Percentiles rank a stretch among this genome's conserved stretches.
These are phyloP conservation scores for Suhomyces faveliae DNA, from an alignment of 805 yeast genomes.

Conservation along the genomic window DNA sequence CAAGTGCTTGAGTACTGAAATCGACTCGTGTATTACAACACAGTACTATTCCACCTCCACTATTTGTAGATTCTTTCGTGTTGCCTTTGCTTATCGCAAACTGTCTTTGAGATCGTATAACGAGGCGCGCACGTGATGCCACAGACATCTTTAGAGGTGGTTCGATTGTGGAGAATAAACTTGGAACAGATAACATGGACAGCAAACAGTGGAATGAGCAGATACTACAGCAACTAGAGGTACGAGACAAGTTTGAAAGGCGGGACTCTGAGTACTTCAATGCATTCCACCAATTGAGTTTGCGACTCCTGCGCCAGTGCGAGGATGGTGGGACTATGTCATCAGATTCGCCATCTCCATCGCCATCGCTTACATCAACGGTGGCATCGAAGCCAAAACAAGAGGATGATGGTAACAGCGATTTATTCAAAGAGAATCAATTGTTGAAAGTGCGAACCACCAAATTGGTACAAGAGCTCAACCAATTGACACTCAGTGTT, in stretches of 20 bases:
- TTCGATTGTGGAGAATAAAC: neutral
- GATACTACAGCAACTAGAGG: conserved; percentile 22
- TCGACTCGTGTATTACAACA: neutral
- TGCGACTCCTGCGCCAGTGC: conserved; percentile 12
- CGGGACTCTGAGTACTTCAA: conserved; percentile 28
- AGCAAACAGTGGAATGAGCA: conserved; percentile 12
- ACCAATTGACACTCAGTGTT: conserved; percentile 1
- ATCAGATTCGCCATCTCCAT: conserved; percentile 4
- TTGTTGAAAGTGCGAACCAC: conserved; percentile 9
- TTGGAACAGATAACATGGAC: neutral
- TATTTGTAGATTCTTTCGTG: neutral
- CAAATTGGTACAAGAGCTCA: conserved; percentile 7
- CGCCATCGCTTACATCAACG: conserved; percentile 3
- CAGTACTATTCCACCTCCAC: neutral
- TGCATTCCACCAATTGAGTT: conserved; percentile 33
- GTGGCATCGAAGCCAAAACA: neutral
- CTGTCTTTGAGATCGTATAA: neutral
- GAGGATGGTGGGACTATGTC: neutral
- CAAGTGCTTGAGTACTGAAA: neutral
- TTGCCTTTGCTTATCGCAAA: neutral
- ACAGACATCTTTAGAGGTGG: neutral
- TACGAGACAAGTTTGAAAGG: conserved; percentile 34
- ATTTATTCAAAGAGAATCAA: conserved; percentile 16
- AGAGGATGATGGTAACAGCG: neutral
- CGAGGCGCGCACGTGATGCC: neutral